A percentile compares a stretch with the other conserved stretches of the same genome.
phyloP scores from a whole-genome alignment of 345 rosid species.

The Pugionium cornutum region DNA sequence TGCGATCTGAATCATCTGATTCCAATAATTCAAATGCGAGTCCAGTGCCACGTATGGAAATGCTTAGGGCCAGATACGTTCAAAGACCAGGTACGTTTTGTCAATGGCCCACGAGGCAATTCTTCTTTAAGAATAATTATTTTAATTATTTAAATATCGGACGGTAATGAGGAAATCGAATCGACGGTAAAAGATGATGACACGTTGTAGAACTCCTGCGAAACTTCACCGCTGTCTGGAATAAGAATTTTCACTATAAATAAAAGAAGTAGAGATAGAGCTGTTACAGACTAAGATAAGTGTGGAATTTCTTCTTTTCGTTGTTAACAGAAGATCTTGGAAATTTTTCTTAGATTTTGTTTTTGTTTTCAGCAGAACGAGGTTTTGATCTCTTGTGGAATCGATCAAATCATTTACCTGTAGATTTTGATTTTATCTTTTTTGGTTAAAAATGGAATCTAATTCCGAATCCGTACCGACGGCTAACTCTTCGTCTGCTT shows the following conservation, averaged over 20 bases:
- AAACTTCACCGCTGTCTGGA: constrained; percentile 38
- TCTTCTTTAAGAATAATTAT: constrained; percentile 1
- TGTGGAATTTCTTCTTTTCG: not conserved
- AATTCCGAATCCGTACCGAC: constrained; percentile 40
- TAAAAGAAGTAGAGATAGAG: constrained; percentile 11
- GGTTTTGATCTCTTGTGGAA: not conserved
- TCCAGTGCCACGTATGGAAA: no score
- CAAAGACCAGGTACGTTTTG: not conserved
- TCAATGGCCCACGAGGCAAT: constrained; percentile 28
- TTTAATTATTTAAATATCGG: not conserved
- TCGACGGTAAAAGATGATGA: not conserved
- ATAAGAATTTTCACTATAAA: constrained; percentile 20
- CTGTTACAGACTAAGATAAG: not conserved
- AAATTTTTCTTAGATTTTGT: not conserved
- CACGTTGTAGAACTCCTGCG: constrained; percentile 20
- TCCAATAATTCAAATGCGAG: no score
- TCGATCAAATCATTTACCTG: not conserved
- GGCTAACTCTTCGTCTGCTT: constrained; percentile 22
- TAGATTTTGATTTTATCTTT: not conserved
- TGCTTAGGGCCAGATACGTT: no score
- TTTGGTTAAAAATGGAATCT: constrained; percentile 33
- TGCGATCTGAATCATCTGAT: no score
- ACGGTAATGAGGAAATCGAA: not conserved
- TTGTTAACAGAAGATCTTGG: constrained; percentile 11
- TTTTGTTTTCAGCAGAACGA: not conserved